Conservation (phyloP, 108 stramenopile species). For the Epipyxis sp. region DNA sequence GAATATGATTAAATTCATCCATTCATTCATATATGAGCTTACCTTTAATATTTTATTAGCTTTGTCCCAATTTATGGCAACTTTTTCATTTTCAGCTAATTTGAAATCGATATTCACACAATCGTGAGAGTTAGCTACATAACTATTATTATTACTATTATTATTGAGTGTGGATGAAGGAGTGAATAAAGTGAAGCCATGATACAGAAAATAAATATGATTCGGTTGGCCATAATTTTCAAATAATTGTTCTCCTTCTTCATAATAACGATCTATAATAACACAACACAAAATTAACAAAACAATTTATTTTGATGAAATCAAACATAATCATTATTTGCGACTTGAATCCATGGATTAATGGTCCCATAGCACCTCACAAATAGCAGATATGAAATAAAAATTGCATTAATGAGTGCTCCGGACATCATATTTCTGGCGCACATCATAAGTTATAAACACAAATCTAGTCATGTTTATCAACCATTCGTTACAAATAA, state of each 20-base stretch:
- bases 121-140: conserved; percentile 54
- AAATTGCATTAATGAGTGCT: no score
- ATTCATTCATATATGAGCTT: neutral
- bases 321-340: no score
- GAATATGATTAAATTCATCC: neutral
- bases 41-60: neutral
- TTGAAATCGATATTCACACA: conserved; percentile 51
- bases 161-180: no score
- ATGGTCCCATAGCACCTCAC: no score
- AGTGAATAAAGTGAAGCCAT: conserved; percentile 70
- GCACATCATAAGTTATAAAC: no score
- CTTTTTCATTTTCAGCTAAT: neutral
- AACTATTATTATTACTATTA: no score
- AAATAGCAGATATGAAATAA: no score
- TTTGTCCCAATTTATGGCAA: neutral
- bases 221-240: conserved; percentile 75
- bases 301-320: no score
- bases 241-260: conserved; percentile 61
- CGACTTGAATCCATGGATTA: no score
- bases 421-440: no score
- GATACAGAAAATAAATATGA: conserved; percentile 64
- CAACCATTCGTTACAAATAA: no score
- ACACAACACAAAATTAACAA: neutral
- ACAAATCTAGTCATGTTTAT: no score
- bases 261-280: conserved; percentile 32